Base-by-base conservation (phyloP, 177 flowering plant genomes). In the Tripterygium wilfordii region DNA sequence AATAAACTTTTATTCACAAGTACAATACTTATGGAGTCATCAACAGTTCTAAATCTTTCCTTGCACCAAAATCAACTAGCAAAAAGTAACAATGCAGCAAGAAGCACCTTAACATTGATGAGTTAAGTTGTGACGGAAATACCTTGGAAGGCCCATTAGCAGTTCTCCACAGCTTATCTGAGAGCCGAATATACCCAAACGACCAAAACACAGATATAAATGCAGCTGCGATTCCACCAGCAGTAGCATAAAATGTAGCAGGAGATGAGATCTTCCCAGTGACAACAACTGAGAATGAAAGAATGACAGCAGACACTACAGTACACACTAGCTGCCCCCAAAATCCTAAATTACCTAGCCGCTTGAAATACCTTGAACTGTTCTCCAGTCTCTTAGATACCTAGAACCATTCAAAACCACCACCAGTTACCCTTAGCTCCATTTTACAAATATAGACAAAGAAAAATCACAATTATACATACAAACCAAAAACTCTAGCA, bases 191-290 rank as follows among this genome's bases (percentile, higher is more conserved):
- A 56, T 94, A 94, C 13, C 97, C 97, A 62, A 87, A 94, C 5
- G 99, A 90, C 88, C 86, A 90, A 49, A 94, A 94, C 23, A 85
- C 88, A 2, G 99, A 89, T 40, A 94, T 54, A 58, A 94, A 94
- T 1, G 90, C 97, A 3, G 99, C 99, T 1, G 61, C 95, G 50
- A 94, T 90, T 1, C 95, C 97, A 37, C 74, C 92, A 22, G 95
- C 78, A 35, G 97, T 94, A 33, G 95, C 59, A 59, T 87, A 94
- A 50, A 94, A 94, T 6, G 97, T 90, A 38, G 71, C 62, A 7
- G 97, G 97, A 4, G 99, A 89, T 2, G 90, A 46, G 31, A 83
- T 58, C 51, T 75, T 87, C 56, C 97, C 97, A 26, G 95, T 90
- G 16, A 83, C 49, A 20, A 85, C 81, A 46, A 77, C 62, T 0